phyloP scores from a whole-genome alignment of 2,329 filamentous ascomycete genomes.

The Karstenula rhodostoma region DNA sequence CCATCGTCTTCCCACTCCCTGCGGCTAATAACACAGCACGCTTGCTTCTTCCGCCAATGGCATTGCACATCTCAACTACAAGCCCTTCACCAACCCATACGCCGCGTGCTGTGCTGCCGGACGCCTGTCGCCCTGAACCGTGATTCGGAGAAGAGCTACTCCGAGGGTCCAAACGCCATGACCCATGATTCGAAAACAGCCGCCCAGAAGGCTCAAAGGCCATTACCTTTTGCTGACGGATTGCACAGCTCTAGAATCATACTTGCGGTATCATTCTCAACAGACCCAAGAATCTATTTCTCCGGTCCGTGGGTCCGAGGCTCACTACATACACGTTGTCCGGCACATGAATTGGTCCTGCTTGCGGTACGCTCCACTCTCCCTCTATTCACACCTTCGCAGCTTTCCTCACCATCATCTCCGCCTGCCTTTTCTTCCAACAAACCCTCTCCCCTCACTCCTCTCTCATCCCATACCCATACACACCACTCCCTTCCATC shows the following conservation, averaged over 20 bases:
- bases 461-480: background rate
- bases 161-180: background rate
- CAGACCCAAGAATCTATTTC: too few relatives aligned
- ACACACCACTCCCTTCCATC: background rate
- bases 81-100: background rate
- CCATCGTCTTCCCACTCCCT: background rate
- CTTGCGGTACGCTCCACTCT: too few relatives aligned
- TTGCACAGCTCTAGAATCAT: background rate
- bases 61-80: background rate
- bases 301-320: too few relatives aligned
- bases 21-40: background rate
- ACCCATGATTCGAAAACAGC: background rate
- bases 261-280: background rate
- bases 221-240: background rate
- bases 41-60: slow-evolving; percentile 12
- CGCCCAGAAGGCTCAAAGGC: background rate
- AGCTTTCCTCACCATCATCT: too few relatives aligned
- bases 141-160: background rate
- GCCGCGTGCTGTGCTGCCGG: background rate
- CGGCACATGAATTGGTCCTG: background rate
- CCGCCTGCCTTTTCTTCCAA: too few relatives aligned
- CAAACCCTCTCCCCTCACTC: background rate
- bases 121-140: background rate
- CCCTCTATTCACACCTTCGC: too few relatives aligned
- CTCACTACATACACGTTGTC: background rate